A percentile compares a stretch with the other conserved stretches of the same genome.
phyloP scores from a whole-genome alignment of 2,329 filamentous ascomycete species.

The Beauveria australis region DNA sequence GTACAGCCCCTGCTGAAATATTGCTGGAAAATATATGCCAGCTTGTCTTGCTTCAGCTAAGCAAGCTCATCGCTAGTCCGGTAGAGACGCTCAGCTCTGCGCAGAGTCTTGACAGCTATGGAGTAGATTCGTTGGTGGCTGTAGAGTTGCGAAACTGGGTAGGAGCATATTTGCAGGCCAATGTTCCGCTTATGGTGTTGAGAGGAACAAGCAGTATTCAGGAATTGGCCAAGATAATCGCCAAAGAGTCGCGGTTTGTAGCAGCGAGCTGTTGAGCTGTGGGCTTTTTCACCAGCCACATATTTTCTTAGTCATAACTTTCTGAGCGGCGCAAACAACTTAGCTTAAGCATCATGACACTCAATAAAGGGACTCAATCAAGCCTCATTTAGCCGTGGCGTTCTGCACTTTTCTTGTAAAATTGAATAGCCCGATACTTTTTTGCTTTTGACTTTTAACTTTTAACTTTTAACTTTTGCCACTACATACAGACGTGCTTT shows the following conservation, averaged over 20 bases:
- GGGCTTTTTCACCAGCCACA: too few species aligned
- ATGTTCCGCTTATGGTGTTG: conserved; percentile 17
- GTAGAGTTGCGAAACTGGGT: conserved; percentile 23
- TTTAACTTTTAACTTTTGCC: too few species aligned
- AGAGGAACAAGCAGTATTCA: conserved; percentile 17
- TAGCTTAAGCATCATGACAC: too few species aligned
- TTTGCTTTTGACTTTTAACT: too few species aligned
- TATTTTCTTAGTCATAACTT: too few species aligned
- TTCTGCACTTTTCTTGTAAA: too few species aligned
- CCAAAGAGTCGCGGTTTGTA: background rate
- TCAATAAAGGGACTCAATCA: too few species aligned
- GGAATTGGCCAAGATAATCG: background rate
- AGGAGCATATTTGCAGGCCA: conserved; percentile 14
- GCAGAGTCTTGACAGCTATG: conserved; percentile 14
- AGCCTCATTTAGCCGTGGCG: too few species aligned
- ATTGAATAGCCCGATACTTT: too few species aligned
- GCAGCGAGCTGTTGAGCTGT: background rate
- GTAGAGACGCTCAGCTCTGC: conserved; percentile 15
- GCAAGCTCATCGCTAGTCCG: conserved; percentile 6
- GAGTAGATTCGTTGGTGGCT: conserved; percentile 22
- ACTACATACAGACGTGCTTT: too few species aligned
- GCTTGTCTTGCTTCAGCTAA: conserved; percentile 8
- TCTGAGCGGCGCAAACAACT: too few species aligned
- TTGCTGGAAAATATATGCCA: conserved; percentile 17
- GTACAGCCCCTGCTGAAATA: conserved; percentile 15